phyloP scores from a whole-genome alignment of 1,284 basidiomycete genomes.

The Leccinum pachyderme region DNA sequence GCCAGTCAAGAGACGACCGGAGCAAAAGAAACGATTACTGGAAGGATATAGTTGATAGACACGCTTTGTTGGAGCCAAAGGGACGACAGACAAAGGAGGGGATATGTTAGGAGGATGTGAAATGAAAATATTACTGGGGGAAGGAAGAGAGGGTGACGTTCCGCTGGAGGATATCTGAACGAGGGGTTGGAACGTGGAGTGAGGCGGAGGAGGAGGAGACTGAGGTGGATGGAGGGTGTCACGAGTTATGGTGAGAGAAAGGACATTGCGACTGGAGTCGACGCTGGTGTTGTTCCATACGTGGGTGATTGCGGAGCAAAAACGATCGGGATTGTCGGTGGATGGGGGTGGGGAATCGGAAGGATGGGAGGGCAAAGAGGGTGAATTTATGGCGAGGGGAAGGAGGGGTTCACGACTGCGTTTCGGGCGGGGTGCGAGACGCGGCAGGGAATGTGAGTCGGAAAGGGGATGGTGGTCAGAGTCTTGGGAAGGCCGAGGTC shows the following conservation, averaged over 20 bases:
- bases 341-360: conserved; percentile 18
- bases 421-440: conserved; percentile 42
- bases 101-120: conserved; percentile 23
- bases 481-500: conserved; percentile 26
- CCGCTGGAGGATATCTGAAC: conserved; percentile 26
- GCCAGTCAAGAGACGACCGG: conserved; percentile 75
- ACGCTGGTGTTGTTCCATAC: conserved; percentile 56
- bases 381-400: conserved; percentile 38
- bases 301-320: conserved; percentile 55
- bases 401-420: conserved; percentile 67
- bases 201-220: conserved; percentile 11
- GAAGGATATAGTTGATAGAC: conserved; percentile 67
- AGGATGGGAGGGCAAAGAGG: conserved; percentile 9
- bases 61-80: conserved; percentile 44
- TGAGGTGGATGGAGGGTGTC: conserved; percentile 6
- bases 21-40: conserved; percentile 71
- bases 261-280: conserved; percentile 41
- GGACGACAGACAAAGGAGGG: conserved; percentile 48
- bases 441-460: conserved; percentile 34
- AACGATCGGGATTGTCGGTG: conserved; percentile 34
- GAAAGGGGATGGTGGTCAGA: conserved; percentile 31
- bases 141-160: conserved; percentile 29
- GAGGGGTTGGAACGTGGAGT: conserved; percentile 23
- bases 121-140: conserved; percentile 30
- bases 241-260: conserved; percentile 6